These are phyloP conservation scores for Salix suchowensis DNA, from an alignment of 345 rosid species.

Conservation along the genomic window DNA sequence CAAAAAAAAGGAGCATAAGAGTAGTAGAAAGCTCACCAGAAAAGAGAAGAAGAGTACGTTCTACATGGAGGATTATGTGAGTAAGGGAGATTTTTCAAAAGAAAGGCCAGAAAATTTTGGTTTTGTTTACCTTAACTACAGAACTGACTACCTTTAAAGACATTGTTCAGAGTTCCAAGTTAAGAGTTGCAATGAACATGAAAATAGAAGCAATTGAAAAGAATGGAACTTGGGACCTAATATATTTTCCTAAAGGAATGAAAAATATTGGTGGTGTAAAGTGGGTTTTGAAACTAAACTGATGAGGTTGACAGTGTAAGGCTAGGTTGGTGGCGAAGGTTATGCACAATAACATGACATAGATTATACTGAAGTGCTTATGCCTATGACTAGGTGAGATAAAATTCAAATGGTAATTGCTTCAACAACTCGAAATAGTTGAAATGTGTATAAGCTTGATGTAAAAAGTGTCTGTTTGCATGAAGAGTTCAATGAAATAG, in stretches of 20 bases:
- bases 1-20: background rate
- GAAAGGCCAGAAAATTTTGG: background rate
- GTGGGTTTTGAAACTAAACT: conserved; percentile 8
- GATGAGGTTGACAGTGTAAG: background rate
- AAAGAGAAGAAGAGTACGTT: background rate
- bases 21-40: background rate
- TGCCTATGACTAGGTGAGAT: background rate
- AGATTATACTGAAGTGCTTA: background rate
- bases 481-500: background rate
- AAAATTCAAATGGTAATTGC: background rate
- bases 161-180: conserved; percentile 3
- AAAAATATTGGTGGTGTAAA: background rate
- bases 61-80: too few relatives aligned
- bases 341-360: background rate
- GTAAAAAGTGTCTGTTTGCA: too few relatives aligned
- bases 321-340: background rate
- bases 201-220: conserved; percentile 4
- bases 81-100: background rate
- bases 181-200: background rate
- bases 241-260: background rate
- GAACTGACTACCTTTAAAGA: background rate
- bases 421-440: background rate
- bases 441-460: background rate
- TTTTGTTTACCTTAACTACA: conserved; percentile 3
- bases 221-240: background rate